A percentile compares a stretch with the other conserved stretches of the same genome.
These are phyloP conservation scores for Aspergillus hiratsukae DNA, from an alignment of 2,329 filamentous ascomycete species.

Conservation along the genomic window DNA sequence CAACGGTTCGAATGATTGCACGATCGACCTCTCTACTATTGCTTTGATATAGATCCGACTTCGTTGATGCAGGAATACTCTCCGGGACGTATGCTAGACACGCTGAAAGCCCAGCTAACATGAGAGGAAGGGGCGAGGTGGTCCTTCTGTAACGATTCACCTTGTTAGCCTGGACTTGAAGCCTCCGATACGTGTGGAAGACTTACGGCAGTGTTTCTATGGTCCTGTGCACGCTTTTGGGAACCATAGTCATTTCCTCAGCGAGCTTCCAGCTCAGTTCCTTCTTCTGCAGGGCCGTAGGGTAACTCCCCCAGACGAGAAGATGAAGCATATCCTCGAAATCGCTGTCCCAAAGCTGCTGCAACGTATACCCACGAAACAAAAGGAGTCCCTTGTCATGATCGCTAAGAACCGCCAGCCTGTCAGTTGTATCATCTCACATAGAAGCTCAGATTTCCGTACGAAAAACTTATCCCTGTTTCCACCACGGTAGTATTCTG, in stretches of 20 bases:
- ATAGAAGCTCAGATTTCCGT: not conserved
- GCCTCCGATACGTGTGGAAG: not conserved
- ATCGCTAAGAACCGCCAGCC: conserved; percentile 16
- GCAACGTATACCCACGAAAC: conserved; percentile 26
- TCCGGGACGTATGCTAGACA: conserved; percentile 20
- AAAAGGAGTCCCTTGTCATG: conserved; percentile 23
- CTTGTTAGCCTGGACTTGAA: not conserved
- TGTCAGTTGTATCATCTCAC: not conserved
- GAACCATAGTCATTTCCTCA: conserved; percentile 18
- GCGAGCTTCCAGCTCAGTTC: conserved; percentile 18
- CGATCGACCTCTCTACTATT: conserved; percentile 17
- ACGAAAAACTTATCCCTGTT: conserved; percentile 31
- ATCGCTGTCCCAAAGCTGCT: conserved; percentile 27
- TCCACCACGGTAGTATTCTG: conserved; percentile 30
- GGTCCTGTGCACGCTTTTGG: conserved; percentile 17
- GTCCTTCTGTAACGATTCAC: conserved; percentile 8
- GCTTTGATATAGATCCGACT: conserved; percentile 22
- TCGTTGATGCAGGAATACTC: conserved; percentile 16
- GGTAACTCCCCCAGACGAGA: conserved; percentile 26
- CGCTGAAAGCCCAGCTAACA: conserved; percentile 27
- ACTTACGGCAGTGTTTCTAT: conserved; percentile 25
- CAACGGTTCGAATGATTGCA: conserved; percentile 21
- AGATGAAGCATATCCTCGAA: conserved; percentile 32
- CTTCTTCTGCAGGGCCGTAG: conserved; percentile 17
- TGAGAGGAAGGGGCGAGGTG: conserved; percentile 22